Conservation (phyloP, 164 flowering plant genomes). For the Protea cynaroides region DNA sequence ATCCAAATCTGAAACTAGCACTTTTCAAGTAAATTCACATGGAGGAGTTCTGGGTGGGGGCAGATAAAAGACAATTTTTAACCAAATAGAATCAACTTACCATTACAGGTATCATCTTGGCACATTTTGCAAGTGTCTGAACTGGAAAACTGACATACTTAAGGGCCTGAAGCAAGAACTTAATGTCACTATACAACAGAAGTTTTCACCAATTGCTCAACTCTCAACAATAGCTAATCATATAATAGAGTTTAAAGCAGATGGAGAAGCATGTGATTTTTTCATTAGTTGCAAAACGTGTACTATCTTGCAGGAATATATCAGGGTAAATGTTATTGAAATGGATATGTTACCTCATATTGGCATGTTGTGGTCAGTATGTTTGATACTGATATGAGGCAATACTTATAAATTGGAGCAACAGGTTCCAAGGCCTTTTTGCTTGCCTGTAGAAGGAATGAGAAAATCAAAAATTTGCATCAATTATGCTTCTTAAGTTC, state of each 20-base stretch:
- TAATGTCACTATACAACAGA: slow-evolving; percentile 7
- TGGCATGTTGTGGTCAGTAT: slow-evolving; percentile 96
- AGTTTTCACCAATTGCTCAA: not conserved
- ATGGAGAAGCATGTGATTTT: not conserved
- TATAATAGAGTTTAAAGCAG: not conserved
- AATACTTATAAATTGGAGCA: slow-evolving; percentile 84
- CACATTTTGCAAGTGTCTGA: slow-evolving; percentile 98
- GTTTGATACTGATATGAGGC: slow-evolving; percentile 82
- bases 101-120: slow-evolving; percentile 99
- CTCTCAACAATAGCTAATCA: not conserved
- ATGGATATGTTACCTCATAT: slow-evolving; percentile 63
- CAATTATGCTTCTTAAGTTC: slow-evolving; percentile 7
- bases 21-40: too few species aligned
- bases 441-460: slow-evolving; percentile 51
- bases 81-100: slow-evolving; percentile 32
- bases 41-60: too few species aligned
- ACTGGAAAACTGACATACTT: slow-evolving; percentile 99
- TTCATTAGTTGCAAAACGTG: not conserved
- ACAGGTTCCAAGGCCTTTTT: slow-evolving; percentile 82
- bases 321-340: slow-evolving; percentile 1
- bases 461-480: not conserved
- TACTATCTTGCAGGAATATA: not conserved
- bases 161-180: slow-evolving; percentile 65
- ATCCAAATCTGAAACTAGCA: too few species aligned
- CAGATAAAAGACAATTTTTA: not conserved